These are phyloP conservation scores for Oleoguttula mirabilis DNA, from an alignment of 495 filamentous ascomycete species.

Conservation along the genomic window DNA sequence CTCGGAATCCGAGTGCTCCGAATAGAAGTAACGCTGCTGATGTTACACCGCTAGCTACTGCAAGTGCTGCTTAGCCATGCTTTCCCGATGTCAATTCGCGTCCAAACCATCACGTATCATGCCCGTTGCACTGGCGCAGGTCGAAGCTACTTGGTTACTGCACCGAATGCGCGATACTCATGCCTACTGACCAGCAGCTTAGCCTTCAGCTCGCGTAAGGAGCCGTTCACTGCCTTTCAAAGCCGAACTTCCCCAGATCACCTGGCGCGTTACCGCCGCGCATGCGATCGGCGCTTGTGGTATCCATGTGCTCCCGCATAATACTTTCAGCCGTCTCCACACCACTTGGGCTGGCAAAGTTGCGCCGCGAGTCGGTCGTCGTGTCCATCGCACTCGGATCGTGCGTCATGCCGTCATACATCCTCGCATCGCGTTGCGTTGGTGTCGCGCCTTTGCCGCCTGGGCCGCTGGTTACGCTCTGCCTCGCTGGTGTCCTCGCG, in stretches of 20 bases:
- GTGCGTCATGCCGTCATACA: constrained; percentile 33
- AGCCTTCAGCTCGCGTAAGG: too few species aligned
- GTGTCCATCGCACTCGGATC: constrained; percentile 28
- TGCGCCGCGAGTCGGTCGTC: constrained; percentile 13
- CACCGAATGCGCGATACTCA: too few species aligned
- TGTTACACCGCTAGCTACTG: too few species aligned
- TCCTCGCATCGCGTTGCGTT: constrained; percentile 25
- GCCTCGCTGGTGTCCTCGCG: constrained; percentile 44
- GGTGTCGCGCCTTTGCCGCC: constrained; percentile 13
- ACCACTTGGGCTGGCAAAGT: constrained; percentile 23
- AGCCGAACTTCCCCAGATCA: constrained; percentile 42
- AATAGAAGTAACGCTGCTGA: too few species aligned
- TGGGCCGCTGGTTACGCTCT: constrained; percentile 25
- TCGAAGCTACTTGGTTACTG: too few species aligned
- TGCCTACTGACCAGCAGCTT: too few species aligned
- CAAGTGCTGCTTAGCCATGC: too few species aligned
- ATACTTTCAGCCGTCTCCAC: constrained; percentile 43
- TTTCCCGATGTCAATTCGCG: too few species aligned
- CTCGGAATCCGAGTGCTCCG: too few species aligned
- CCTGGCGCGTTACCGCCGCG: constrained; percentile 12
- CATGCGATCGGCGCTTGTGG: constrained; percentile 26
- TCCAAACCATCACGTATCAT: too few species aligned
- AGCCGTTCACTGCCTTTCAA: constrained; percentile 21
- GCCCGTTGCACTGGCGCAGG: too few species aligned
- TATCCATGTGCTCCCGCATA: constrained; percentile 37